A percentile compares a stretch with the other conserved stretches of the same genome.
Evolutionary conservation across 1,284 basidiomycete species (phyloP).

Genomic region (Papiliotrema fonsecae): DNA sequence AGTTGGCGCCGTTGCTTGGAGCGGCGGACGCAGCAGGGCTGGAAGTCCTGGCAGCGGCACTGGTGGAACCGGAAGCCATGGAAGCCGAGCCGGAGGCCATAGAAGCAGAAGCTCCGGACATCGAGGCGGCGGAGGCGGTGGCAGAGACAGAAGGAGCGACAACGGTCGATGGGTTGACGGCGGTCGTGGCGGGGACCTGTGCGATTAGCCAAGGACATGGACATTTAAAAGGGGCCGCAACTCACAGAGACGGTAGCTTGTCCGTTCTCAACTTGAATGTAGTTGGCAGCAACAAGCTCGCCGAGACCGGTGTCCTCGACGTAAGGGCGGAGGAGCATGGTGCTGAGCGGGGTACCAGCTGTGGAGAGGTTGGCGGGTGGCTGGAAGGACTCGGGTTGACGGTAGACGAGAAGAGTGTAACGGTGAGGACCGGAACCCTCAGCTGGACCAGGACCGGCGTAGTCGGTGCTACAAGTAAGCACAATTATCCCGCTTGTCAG

Average conservation of each 20-base stretch:
- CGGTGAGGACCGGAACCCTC: constrained; percentile 65
- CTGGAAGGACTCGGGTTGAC: constrained; percentile 58
- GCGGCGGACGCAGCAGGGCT: constrained; percentile 7
- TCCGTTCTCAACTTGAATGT: constrained; percentile 70
- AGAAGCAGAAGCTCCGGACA: constrained; percentile 9
- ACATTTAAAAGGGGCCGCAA: background rate
- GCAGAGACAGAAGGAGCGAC: constrained; percentile 15
- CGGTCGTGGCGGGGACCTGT: constrained; percentile 53
- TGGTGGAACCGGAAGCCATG: constrained; percentile 15
- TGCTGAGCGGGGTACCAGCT: constrained; percentile 56
- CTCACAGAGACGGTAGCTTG: constrained; percentile 54
- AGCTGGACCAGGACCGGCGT: constrained; percentile 67
- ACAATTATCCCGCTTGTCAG: constrained; percentile 2
- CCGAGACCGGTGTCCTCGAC: constrained; percentile 42
- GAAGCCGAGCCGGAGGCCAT: constrained; percentile 13
- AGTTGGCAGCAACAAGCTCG: constrained; percentile 52
- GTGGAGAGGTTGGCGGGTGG: constrained; percentile 58
- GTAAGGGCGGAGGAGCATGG: constrained; percentile 52
- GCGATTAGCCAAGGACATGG: constrained; percentile 28
- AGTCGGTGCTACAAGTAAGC: constrained; percentile 52
- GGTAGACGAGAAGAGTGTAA: constrained; percentile 63
- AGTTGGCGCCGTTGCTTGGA: constrained; percentile 5
- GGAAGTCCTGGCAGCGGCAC: constrained; percentile 19
- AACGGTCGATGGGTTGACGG: constrained; percentile 62
- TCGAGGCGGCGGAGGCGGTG: constrained; percentile 22